These are phyloP conservation scores for Saitozyma podzolica DNA, from an alignment of 768 basidiomycete species.

Conservation along the genomic window DNA sequence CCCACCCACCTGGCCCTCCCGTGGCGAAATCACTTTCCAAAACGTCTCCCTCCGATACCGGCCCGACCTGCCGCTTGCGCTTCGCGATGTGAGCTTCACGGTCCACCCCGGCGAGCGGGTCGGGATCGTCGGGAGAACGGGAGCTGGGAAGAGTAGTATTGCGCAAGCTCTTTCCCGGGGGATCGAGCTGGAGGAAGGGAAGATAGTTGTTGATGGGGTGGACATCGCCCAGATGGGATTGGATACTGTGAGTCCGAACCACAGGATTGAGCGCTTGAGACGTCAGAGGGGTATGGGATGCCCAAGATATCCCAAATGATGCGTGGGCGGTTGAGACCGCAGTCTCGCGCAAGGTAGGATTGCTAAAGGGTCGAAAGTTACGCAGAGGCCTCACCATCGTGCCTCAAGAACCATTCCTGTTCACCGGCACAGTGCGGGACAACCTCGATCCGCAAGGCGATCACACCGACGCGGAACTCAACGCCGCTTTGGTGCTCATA, in stretches of 20 bases:
- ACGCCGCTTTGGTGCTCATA: slow-evolving; percentile 65
- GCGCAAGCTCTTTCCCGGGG: slow-evolving; percentile 60
- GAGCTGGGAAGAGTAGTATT: slow-evolving; percentile 56
- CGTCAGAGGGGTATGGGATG: too few relatives aligned
- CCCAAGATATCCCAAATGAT: too few relatives aligned
- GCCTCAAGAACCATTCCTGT: slow-evolving; percentile 66
- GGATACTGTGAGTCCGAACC: slow-evolving; percentile 51
- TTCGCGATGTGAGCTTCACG: slow-evolving; percentile 71
- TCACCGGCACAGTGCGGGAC: slow-evolving; percentile 52
- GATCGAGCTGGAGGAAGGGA: slow-evolving; percentile 63
- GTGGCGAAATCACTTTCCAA: slow-evolving; percentile 73
- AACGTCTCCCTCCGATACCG: slow-evolving; percentile 66
- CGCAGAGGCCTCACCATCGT: slow-evolving; percentile 65
- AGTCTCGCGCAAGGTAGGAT: background rate
- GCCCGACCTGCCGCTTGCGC: slow-evolving; percentile 71
- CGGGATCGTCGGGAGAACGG: slow-evolving; percentile 76
- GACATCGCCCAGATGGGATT: slow-evolving; percentile 60
- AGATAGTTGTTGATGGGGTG: slow-evolving; percentile 57
- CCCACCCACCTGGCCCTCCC: slow-evolving; percentile 67
- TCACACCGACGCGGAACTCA: slow-evolving; percentile 63
- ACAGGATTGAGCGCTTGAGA: too few relatives aligned
- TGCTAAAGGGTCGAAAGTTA: slow-evolving; percentile 38
- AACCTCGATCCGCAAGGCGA: slow-evolving; percentile 61
- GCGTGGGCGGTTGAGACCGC: background rate
- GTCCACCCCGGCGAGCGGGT: slow-evolving; percentile 75